A percentile compares a stretch with the other conserved stretches of the same genome.
Conservation (phyloP, 2,329 filamentous ascomycete species). For the Ceratocystis destructans region DNA sequence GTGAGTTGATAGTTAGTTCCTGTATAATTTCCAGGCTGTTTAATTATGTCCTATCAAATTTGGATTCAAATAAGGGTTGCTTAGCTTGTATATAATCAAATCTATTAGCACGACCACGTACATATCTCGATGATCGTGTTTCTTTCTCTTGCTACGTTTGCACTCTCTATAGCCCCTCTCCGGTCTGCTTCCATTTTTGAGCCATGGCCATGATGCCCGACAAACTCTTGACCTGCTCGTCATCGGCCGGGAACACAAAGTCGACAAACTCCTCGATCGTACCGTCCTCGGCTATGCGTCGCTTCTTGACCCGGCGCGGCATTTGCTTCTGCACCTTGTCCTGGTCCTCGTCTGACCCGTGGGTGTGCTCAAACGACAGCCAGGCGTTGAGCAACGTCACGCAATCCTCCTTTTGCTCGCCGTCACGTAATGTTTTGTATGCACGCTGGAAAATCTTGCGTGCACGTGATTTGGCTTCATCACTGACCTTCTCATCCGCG, state of each 20-base stretch:
- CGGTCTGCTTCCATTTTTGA: constrained; percentile 68
- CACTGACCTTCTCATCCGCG: constrained; percentile 58
- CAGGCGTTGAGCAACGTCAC: constrained; percentile 83
- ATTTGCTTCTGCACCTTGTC: constrained; percentile 83
- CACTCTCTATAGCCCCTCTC: constrained; percentile 25
- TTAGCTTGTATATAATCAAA: not conserved
- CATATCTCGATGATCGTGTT: not conserved
- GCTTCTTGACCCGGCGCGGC: constrained; percentile 85
- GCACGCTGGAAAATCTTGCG: constrained; percentile 75
- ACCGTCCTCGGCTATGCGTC: constrained; percentile 81
- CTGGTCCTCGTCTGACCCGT: constrained; percentile 61
- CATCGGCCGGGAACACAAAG: constrained; percentile 92
- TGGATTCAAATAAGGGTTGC: not conserved
- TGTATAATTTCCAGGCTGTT: not conserved
- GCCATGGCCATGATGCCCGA: constrained; percentile 75
- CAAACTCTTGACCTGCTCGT: constrained; percentile 70
- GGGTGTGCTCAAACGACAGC: constrained; percentile 79
- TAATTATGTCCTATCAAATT: not conserved
- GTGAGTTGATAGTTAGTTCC: not conserved
- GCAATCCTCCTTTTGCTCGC: constrained; percentile 85
- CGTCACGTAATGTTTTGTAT: constrained; percentile 74
- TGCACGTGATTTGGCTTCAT: constrained; percentile 69
- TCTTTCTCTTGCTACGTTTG: not conserved
- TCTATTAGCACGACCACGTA: not conserved
- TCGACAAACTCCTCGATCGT: constrained; percentile 94